Percentiles rank a stretch among this genome's conserved stretches.
Conservation (phyloP, 805 yeast species). For the Wickerhamomyces bisporus region DNA sequence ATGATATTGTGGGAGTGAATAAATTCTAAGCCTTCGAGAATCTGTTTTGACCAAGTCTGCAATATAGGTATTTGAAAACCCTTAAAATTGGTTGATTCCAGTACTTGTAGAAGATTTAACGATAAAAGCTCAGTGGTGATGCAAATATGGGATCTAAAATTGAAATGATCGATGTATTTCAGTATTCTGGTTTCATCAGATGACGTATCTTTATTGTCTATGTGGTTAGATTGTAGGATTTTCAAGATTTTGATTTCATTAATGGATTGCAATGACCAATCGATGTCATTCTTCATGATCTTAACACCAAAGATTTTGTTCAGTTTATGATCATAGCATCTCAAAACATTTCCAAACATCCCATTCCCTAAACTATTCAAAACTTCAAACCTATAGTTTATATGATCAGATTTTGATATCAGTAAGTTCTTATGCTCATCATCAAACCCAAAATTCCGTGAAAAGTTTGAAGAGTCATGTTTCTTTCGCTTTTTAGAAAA, state of each 20-base stretch:
- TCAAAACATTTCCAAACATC: constrained; percentile 74
- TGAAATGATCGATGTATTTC: constrained; percentile 61
- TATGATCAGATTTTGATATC: constrained; percentile 57
- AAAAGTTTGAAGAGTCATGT: constrained; percentile 5
- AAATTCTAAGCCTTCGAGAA: constrained; percentile 54
- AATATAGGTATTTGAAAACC: constrained; percentile 43
- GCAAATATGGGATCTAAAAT: constrained; percentile 78
- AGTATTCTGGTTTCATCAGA: constrained; percentile 24
- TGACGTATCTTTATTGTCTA: constrained; percentile 1
- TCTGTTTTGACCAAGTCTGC: constrained; percentile 44
- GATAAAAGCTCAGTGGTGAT: constrained; percentile 71
- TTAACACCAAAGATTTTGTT: constrained; percentile 64
- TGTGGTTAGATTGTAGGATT: constrained; percentile 26
- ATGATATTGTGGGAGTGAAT: constrained; percentile 54
- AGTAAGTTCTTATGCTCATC: constrained; percentile 61
- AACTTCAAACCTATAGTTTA: constrained; percentile 69
- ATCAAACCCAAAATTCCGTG: constrained; percentile 53
- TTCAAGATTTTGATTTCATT: constrained; percentile 69
- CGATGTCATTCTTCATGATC: constrained; percentile 65
- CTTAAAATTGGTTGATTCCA: constrained; percentile 43
- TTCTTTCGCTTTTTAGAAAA: constrained; percentile 5
- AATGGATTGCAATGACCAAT: constrained; percentile 73
- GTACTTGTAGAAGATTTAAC: constrained; percentile 56
- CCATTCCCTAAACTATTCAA: constrained; percentile 63
- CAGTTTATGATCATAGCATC: constrained; percentile 61